Evolutionary conservation across 768 basidiomycete species (phyloP).

Genomic region (Termitomyces sp.): DNA sequence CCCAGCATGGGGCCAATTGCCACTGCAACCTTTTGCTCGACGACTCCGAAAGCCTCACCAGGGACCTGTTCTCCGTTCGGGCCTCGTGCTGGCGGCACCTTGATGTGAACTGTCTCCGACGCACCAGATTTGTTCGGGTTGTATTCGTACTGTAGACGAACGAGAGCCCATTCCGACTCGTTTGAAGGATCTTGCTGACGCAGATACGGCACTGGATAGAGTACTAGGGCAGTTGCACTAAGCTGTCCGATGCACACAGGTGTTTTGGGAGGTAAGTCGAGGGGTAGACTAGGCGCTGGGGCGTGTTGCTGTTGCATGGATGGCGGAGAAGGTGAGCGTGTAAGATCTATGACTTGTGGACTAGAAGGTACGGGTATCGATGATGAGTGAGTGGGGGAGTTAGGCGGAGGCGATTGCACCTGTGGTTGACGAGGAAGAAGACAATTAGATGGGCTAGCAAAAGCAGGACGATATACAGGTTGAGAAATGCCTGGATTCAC

Average conservation of each 20-base stretch:
- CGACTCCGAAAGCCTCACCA: slow-evolving; percentile 74
- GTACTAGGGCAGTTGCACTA: slow-evolving; percentile 73
- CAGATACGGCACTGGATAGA: slow-evolving; percentile 77
- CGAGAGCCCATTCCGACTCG: slow-evolving; percentile 62
- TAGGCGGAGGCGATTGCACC: slow-evolving; percentile 21
- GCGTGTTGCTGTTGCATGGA: slow-evolving; percentile 19
- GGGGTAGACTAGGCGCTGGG: slow-evolving; percentile 31
- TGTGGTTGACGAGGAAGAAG: slow-evolving; percentile 19
- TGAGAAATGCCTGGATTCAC: slow-evolving; percentile 15
- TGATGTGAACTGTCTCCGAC: slow-evolving; percentile 76
- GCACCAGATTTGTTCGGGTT: slow-evolving; percentile 46
- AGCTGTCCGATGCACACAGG: slow-evolving; percentile 88
- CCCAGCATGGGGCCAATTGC: slow-evolving; percentile 79
- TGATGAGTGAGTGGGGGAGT: slow-evolving; percentile 15
- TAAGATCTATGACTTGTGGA: slow-evolving; percentile 72
- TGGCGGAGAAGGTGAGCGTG: slow-evolving; percentile 54
- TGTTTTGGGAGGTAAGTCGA: slow-evolving; percentile 69
- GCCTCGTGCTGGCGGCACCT: slow-evolving; percentile 48
- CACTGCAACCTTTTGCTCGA: slow-evolving; percentile 82
- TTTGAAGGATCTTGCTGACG: slow-evolving; percentile 33
- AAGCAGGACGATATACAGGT: slow-evolving; percentile 40
- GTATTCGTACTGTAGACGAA: slow-evolving; percentile 69
- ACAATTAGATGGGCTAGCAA: slow-evolving; percentile 38
- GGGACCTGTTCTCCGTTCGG: slow-evolving; percentile 46
- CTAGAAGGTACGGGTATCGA: slow-evolving; percentile 19